These are phyloP conservation scores for Nyssa sinensis DNA, from an alignment of 148 eudicot genomes.

Conservation along the genomic window DNA sequence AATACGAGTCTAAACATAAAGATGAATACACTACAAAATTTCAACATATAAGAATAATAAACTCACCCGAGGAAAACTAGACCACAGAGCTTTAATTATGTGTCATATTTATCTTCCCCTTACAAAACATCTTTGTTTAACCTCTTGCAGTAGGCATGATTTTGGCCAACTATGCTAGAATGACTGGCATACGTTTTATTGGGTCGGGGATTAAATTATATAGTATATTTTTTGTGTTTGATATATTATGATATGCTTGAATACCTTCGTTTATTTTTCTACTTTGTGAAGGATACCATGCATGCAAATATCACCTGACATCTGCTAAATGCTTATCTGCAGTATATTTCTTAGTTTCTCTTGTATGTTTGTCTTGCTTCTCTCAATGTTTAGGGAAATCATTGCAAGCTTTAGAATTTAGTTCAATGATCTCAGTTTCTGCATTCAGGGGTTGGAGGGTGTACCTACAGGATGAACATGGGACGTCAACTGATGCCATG, in stretches of 20 bases:
- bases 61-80: background rate
- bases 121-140: background rate
- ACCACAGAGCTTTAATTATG: background rate
- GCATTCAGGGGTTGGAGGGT: background rate
- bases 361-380: background rate
- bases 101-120: background rate
- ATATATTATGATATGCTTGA: background rate
- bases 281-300: background rate
- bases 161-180: background rate
- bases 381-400: background rate
- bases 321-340: background rate
- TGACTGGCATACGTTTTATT: background rate
- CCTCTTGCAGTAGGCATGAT: background rate
- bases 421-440: background rate
- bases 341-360: background rate
- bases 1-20: too few relatives aligned
- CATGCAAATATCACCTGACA: background rate
- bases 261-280: background rate
- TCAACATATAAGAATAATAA: background rate
- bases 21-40: too few relatives aligned
- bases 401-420: background rate
- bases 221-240: too few relatives aligned
- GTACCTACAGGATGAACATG: background rate
- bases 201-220: background rate
- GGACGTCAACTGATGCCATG: constrained; percentile 13